Evolutionary conservation across 2,329 filamentous ascomycete species (phyloP).

Genomic region (Ophiostoma tasmaniense): DNA sequence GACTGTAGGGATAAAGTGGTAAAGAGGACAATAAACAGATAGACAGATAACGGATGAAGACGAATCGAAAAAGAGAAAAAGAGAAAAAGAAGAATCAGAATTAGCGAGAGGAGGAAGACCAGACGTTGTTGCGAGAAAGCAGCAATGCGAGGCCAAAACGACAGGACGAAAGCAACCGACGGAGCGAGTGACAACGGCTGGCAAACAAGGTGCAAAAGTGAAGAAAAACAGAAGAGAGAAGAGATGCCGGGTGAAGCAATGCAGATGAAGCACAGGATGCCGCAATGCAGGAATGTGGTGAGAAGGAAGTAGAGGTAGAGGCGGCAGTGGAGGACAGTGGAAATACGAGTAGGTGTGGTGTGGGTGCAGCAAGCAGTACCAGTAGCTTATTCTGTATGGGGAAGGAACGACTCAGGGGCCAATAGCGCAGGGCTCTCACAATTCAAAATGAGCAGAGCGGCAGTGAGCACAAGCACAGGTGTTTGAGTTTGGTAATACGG

Average conservation of each 20-base stretch:
- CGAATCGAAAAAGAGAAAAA: background rate
- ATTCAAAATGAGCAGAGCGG: no score
- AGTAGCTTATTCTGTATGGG: constrained; percentile 6
- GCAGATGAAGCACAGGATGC: constrained; percentile 12
- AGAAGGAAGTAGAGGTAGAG: background rate
- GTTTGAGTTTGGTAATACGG: background rate
- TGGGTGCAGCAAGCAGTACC: background rate
- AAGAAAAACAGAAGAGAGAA: background rate
- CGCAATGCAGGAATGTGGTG: constrained; percentile 10
- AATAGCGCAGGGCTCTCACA: background rate
- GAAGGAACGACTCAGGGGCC: constrained; percentile 16
- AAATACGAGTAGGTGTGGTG: constrained; percentile 4
- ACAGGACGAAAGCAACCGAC: constrained; percentile 35
- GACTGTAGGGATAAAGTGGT: background rate
- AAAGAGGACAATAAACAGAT: background rate
- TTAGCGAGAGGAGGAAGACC: constrained; percentile 17
- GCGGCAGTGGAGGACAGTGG: background rate
- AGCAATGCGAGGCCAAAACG: constrained; percentile 24
- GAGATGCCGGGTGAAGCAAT: constrained; percentile 22
- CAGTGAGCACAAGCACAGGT: background rate
- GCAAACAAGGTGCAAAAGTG: constrained; percentile 13
- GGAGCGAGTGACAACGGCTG: constrained; percentile 48
- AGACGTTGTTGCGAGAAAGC: background rate
- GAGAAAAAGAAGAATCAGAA: background rate
- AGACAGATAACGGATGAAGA: background rate